Percentiles rank a stretch among this genome's conserved stretches.
These are phyloP conservation scores for Pleurotus platypus DNA, from an alignment of 768 basidiomycete species.

Conservation along the genomic window DNA sequence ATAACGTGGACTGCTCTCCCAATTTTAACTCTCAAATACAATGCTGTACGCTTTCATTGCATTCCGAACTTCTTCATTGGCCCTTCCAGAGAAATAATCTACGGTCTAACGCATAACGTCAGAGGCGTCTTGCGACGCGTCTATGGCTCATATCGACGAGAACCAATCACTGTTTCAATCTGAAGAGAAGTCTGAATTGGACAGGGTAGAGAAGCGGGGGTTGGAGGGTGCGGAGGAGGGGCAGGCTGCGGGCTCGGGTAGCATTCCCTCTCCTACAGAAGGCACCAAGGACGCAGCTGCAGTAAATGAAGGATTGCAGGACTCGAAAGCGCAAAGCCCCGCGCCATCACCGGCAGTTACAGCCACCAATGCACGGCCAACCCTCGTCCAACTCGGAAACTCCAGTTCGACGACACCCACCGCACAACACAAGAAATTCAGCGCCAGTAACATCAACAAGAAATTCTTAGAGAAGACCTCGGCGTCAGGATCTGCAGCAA, in stretches of 20 bases:
- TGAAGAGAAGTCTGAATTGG: constrained; percentile 29
- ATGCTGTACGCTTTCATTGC: constrained; percentile 6
- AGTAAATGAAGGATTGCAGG: background rate
- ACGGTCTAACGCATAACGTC: constrained; percentile 20
- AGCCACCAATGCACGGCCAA: constrained; percentile 29
- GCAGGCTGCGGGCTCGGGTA: constrained; percentile 4
- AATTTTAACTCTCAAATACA: background rate
- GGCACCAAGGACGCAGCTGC: background rate
- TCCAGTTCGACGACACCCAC: constrained; percentile 32
- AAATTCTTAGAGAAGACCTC: constrained; percentile 92
- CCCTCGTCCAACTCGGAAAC: constrained; percentile 40
- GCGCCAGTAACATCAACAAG: constrained; percentile 90
- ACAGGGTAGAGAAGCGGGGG: constrained; percentile 32
- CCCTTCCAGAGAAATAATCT: constrained; percentile 12
- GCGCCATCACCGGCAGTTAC: constrained; percentile 8
- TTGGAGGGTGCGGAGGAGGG: constrained; percentile 21
- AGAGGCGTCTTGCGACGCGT: constrained; percentile 72
- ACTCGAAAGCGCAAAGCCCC: constrained; percentile 1
- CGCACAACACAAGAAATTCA: constrained; percentile 79
- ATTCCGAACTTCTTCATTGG: constrained; percentile 6
- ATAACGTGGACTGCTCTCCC: too few relatives aligned
- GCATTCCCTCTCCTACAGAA: background rate
- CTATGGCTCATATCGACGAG: constrained; percentile 70
- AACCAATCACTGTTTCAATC: constrained; percentile 34
- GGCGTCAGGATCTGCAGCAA: constrained; percentile 43